A percentile compares a stretch with the other conserved stretches of the same genome.
phyloP scores from a whole-genome alignment of 768 basidiomycete species.

The Naganishia vishniacii region DNA sequence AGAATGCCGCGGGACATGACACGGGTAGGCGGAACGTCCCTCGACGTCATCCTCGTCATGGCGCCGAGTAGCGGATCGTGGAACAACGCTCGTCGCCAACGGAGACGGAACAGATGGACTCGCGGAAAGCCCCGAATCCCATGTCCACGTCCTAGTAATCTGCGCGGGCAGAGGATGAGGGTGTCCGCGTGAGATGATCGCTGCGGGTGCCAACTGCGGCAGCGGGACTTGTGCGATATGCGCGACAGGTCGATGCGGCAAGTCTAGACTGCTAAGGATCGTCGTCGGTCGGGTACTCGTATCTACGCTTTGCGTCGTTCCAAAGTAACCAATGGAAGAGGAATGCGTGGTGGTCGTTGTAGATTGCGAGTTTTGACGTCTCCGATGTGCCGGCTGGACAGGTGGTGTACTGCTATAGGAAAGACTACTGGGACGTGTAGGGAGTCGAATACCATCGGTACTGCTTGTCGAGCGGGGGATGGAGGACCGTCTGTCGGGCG shows the following conservation, averaged over 20 bases:
- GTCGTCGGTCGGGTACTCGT: slow-evolving; percentile 98
- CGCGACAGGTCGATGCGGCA: slow-evolving; percentile 66
- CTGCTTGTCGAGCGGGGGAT: slow-evolving; percentile 51
- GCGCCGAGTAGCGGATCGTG: neutral
- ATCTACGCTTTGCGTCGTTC: slow-evolving; percentile 31
- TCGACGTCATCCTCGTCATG: neutral
- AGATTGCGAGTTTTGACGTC: slow-evolving; percentile 12
- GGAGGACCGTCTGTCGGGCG: slow-evolving; percentile 60
- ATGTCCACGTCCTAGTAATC: slow-evolving; percentile 15
- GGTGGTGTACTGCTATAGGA: neutral
- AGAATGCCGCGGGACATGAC: slow-evolving; percentile 80
- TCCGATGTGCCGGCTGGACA: neutral
- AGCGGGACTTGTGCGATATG: slow-evolving; percentile 82
- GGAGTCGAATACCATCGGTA: neutral
- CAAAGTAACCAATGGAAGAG: neutral
- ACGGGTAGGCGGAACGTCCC: neutral
- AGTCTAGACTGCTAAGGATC: slow-evolving; percentile 77
- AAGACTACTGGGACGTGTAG: neutral
- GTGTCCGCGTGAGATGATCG: no score
- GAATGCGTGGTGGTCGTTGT: neutral
- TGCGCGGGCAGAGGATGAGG: neutral
- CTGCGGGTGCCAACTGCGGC: slow-evolving; percentile 4
- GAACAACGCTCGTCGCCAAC: neutral
- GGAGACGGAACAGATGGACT: slow-evolving; percentile 25
- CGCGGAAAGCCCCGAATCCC: slow-evolving; percentile 13